These are phyloP conservation scores for Bruguiera parviflora DNA, from an alignment of 345 rosid species.

Conservation along the genomic window DNA sequence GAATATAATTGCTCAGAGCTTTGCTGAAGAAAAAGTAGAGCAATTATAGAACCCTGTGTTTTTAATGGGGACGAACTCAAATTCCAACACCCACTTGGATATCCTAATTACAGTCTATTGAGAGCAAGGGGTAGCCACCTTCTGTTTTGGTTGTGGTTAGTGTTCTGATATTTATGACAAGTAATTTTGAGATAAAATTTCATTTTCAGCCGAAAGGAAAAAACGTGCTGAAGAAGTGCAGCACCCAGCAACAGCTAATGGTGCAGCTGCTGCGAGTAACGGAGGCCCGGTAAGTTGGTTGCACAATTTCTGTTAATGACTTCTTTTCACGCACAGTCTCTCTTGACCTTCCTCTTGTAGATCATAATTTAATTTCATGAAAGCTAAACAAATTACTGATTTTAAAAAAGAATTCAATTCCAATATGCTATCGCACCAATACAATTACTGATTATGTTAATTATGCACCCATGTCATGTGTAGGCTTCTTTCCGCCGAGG, in stretches of 20 bases:
- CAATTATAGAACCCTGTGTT: too few species aligned
- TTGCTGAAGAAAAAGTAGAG: too few species aligned
- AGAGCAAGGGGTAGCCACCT: too few species aligned
- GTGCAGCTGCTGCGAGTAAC: conserved; percentile 43
- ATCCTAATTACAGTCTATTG: too few species aligned
- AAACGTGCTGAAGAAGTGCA: conserved; percentile 67
- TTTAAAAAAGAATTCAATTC: background rate
- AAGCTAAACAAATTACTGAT: too few species aligned
- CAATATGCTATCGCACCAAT: background rate
- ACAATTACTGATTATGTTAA: background rate
- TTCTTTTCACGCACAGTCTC: background rate
- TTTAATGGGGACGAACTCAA: too few species aligned
- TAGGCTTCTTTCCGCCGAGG: conserved; percentile 59
- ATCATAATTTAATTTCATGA: too few species aligned
- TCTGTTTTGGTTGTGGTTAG: background rate
- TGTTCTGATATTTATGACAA: background rate
- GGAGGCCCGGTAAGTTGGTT: conserved; percentile 57
- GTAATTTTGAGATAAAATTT: conserved; percentile 10
- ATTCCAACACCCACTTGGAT: too few species aligned
- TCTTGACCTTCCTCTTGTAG: background rate
- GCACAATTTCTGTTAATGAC: too few species aligned
- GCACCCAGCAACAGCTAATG: conserved; percentile 55
- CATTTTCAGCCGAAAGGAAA: conserved; percentile 70
- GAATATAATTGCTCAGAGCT: too few species aligned
- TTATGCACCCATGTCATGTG: conserved; percentile 2